These are phyloP conservation scores for Phytopythium chamaehyphon DNA, from an alignment of 352 stramenopile species.

Conservation along the genomic window DNA sequence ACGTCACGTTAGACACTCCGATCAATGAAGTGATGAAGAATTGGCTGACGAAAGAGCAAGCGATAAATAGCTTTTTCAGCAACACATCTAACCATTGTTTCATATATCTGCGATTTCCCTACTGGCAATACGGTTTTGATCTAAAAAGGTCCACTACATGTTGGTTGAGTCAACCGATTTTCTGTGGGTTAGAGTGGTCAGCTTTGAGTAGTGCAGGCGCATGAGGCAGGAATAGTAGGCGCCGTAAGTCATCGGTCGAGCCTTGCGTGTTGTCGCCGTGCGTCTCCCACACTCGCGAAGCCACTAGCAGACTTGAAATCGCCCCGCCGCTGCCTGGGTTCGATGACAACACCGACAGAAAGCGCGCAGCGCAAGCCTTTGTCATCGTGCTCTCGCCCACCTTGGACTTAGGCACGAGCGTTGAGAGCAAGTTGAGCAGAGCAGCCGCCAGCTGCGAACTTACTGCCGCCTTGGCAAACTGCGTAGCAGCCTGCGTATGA, in stretches of 20 bases:
- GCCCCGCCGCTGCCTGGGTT: constrained; percentile 81
- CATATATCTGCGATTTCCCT: neutral
- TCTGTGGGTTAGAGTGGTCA: constrained; percentile 82
- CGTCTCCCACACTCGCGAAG: constrained; percentile 79
- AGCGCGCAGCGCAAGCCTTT: constrained; percentile 80
- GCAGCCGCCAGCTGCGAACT: constrained; percentile 75
- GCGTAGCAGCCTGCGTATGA: constrained; percentile 79
- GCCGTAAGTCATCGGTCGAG: constrained; percentile 74
- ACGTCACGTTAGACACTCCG: constrained; percentile 32
- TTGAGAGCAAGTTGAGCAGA: constrained; percentile 80
- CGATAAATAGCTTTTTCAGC: neutral
- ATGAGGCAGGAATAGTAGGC: constrained; percentile 65
- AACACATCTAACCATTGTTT: neutral
- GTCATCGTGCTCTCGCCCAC: constrained; percentile 73
- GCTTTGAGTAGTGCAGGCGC: constrained; percentile 74
- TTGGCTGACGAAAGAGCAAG: neutral
- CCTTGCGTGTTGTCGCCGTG: constrained; percentile 79
- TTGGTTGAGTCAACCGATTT: constrained; percentile 47
- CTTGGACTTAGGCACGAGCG: constrained; percentile 76
- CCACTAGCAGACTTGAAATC: constrained; percentile 75
- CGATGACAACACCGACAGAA: constrained; percentile 77
- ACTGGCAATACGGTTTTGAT: neutral
- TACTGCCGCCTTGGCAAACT: constrained; percentile 78
- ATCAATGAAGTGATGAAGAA: neutral
- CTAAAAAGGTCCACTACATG: neutral